These are phyloP conservation scores for Aspergillus aculeatinus DNA, from an alignment of 2,329 filamentous ascomycete genomes.

Conservation along the genomic window DNA sequence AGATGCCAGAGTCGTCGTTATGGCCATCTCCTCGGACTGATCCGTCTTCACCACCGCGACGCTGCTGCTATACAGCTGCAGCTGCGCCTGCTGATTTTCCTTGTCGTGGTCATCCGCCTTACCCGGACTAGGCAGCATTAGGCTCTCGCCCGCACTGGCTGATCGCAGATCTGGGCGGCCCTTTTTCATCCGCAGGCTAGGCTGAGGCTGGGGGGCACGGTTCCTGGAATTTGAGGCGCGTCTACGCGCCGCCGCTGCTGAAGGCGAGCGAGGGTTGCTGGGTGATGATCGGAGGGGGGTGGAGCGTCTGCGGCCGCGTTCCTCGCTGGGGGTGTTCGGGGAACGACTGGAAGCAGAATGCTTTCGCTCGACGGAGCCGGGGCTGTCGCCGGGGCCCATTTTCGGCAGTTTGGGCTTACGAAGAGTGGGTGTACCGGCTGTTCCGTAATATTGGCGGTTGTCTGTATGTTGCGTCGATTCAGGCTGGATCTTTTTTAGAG, in stretches of 20 bases:
- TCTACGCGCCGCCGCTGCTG: slow-evolving; percentile 10
- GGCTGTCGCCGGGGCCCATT: slow-evolving; percentile 31
- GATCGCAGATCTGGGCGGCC: slow-evolving; percentile 24
- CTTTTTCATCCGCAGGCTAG: slow-evolving; percentile 25
- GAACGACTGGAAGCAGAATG: slow-evolving; percentile 14
- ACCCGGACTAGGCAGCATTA: background rate
- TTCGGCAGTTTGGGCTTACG: slow-evolving; percentile 34
- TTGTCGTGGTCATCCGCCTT: slow-evolving; percentile 12
- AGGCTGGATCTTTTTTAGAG: slow-evolving; percentile 10
- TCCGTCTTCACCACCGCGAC: background rate
- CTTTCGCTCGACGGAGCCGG: slow-evolving; percentile 35
- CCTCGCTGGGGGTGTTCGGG: slow-evolving; percentile 13
- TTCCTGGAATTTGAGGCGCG: slow-evolving; percentile 23
- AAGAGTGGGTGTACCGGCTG: slow-evolving; percentile 19
- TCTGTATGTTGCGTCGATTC: slow-evolving; percentile 5
- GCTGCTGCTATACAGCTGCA: background rate
- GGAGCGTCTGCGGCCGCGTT: slow-evolving; percentile 19
- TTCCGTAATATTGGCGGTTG: background rate
- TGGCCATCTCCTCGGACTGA: slow-evolving; percentile 9
- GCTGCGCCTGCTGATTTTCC: slow-evolving; percentile 15
- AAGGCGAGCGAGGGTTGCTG: slow-evolving; percentile 17
- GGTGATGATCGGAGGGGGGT: slow-evolving; percentile 19
- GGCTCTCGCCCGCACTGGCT: slow-evolving; percentile 9
- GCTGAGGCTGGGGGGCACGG: slow-evolving; percentile 15
- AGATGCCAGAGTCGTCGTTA: background rate